Conservation (phyloP, 2,329 filamentous ascomycete genomes). For the Alternaria incomplexa region DNA sequence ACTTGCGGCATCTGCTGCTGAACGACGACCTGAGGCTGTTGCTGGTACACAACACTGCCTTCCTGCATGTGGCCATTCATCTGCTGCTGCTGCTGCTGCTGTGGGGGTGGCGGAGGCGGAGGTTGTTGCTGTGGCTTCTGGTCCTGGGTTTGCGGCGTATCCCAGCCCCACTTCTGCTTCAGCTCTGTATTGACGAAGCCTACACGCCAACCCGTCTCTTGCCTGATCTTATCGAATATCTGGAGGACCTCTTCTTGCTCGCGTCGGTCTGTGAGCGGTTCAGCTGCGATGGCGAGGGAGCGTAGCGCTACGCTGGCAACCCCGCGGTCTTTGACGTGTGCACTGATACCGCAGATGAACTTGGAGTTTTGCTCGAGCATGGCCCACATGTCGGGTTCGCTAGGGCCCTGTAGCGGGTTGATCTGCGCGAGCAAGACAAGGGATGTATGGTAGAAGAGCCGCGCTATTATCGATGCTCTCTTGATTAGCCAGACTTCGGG, state of each 20-base stretch:
- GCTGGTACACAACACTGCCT: slow-evolving; percentile 16
- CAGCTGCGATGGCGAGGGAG: slow-evolving; percentile 77
- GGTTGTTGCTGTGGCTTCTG: slow-evolving; percentile 38
- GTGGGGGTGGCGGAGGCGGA: slow-evolving; percentile 25
- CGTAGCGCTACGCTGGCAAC: slow-evolving; percentile 80
- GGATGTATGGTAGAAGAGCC: slow-evolving; percentile 87
- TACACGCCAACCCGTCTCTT: slow-evolving; percentile 80
- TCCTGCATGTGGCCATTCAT: slow-evolving; percentile 22
- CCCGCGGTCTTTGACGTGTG: slow-evolving; percentile 80
- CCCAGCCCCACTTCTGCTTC: slow-evolving; percentile 79
- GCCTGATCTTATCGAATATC: slow-evolving; percentile 77
- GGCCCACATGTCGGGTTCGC: slow-evolving; percentile 70
- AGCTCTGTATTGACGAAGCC: slow-evolving; percentile 75
- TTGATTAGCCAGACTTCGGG: slow-evolving; percentile 91
- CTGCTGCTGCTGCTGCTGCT: slow-evolving; percentile 25
- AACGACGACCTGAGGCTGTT: slow-evolving; percentile 20
- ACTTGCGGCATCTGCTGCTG: slow-evolving; percentile 28
- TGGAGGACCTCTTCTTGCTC: slow-evolving; percentile 83
- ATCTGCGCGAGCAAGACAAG: slow-evolving; percentile 81
- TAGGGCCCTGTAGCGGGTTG: slow-evolving; percentile 70
- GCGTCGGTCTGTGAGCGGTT: slow-evolving; percentile 69
- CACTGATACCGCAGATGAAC: slow-evolving; percentile 87
- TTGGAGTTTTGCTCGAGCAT: slow-evolving; percentile 77
- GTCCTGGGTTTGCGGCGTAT: slow-evolving; percentile 46
- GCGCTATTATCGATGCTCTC: slow-evolving; percentile 77